Percentiles rank a stretch among this genome's conserved stretches.
phyloP scores from a whole-genome alignment of 148 eudicot genomes.

The Hydrangea macrophylla region DNA sequence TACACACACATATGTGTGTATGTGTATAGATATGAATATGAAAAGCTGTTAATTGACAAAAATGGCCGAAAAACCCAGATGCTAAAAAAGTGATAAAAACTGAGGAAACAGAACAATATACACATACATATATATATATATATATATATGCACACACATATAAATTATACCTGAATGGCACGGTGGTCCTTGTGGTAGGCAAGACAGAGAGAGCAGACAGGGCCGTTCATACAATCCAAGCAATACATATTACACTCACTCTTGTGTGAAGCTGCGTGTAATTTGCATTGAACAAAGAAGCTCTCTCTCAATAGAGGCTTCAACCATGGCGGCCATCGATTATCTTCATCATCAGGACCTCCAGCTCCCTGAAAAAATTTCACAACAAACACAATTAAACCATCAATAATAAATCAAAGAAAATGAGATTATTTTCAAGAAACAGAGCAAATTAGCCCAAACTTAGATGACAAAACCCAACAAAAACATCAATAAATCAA shows the following conservation, averaged over 20 bases:
- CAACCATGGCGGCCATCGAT: constrained; percentile 82
- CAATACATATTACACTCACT: constrained; percentile 96
- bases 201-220: constrained; percentile 80
- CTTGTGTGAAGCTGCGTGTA: constrained; percentile 77
- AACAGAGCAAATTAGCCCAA: too few species aligned
- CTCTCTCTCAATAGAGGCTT: constrained; percentile 54
- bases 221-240: constrained; percentile 70
- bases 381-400: background rate
- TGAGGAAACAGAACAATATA: background rate
- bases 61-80: background rate
- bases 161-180: constrained; percentile 62
- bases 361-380: constrained; percentile 43
- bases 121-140: too few species aligned
- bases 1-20: too few species aligned
- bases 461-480: too few species aligned
- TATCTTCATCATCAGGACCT: constrained; percentile 75
- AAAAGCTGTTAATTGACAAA: background rate
- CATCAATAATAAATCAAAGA: too few species aligned
- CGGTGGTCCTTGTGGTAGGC: constrained; percentile 62
- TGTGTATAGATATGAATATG: too few species aligned
- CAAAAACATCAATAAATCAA: too few species aligned
- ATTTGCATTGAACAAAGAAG: constrained; percentile 72
- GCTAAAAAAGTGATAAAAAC: background rate
- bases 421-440: too few species aligned
- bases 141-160: too few species aligned